Evolutionary conservation across 345 rosid genomes (phyloP).

Genomic region (Erucastrum elatum): DNA sequence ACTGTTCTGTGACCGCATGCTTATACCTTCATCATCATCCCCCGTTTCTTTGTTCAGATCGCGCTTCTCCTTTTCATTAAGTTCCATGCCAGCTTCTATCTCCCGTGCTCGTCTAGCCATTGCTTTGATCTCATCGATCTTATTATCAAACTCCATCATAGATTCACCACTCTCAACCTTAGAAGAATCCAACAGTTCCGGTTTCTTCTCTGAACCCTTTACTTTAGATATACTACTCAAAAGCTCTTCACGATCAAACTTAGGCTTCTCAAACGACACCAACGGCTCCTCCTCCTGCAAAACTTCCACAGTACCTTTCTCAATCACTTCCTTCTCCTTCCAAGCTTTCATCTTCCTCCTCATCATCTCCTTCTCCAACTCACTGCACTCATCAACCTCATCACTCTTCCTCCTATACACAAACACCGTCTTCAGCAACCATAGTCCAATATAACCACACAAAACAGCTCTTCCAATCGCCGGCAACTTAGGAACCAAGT

Average conservation of each 20-base stretch:
- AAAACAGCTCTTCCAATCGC: constrained; percentile 51
- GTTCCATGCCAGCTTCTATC: constrained; percentile 45
- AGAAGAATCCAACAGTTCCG: constrained; percentile 39
- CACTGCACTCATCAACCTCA: constrained; percentile 47
- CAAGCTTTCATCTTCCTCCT: constrained; percentile 74
- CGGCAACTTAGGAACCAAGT: constrained; percentile 45
- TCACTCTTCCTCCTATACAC: constrained; percentile 36
- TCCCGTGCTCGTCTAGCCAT: constrained; percentile 60
- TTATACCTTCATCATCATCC: constrained; percentile 26
- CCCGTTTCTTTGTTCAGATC: constrained; percentile 20
- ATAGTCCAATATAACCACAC: constrained; percentile 53
- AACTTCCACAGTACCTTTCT: constrained; percentile 59
- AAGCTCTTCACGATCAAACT: constrained; percentile 59
- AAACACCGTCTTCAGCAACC: constrained; percentile 53
- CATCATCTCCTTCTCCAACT: constrained; percentile 85
- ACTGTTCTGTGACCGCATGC: constrained; percentile 23
- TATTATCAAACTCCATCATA: constrained; percentile 38
- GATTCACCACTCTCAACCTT: constrained; percentile 37
- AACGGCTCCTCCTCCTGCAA: constrained; percentile 39
- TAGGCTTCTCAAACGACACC: constrained; percentile 51
- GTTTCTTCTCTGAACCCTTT: constrained; percentile 39
- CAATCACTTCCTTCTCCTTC: constrained; percentile 50
- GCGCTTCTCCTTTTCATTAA: constrained; percentile 44
- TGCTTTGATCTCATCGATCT: constrained; percentile 51
- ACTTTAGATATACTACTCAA: constrained; percentile 51